These are phyloP conservation scores for Viola pubescens DNA, from an alignment of 441 rosid species.

Conservation along the genomic window DNA sequence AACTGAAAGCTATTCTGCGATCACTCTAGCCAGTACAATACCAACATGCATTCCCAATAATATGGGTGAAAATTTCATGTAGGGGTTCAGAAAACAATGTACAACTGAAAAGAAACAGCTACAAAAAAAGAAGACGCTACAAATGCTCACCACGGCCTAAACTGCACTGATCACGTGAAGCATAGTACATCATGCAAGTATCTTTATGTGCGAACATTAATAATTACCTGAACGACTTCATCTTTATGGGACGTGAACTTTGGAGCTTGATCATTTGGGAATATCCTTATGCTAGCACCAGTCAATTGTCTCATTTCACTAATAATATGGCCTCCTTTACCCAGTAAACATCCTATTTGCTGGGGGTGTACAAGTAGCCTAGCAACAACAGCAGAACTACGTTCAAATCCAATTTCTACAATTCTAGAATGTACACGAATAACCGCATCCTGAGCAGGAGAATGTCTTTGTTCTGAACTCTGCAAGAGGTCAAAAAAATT, in stretches of 20 bases:
- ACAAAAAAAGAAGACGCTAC: no score
- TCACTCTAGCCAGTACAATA: no score
- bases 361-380: constrained; percentile 74
- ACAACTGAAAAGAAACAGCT: no score
- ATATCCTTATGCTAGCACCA: constrained; percentile 49
- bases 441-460: constrained; percentile 73
- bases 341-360: constrained; percentile 85
- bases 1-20: no score
- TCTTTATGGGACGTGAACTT: constrained; percentile 62
- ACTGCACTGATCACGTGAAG: no score
- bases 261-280: constrained; percentile 52
- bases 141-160: no score
- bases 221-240: constrained; percentile 76
- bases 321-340: constrained; percentile 76
- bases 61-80: no score
- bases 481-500: constrained; percentile 36
- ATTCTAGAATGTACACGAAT: constrained; percentile 64
- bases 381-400: constrained; percentile 43
- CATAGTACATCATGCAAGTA: not conserved
- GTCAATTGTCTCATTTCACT: constrained; percentile 76
- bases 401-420: constrained; percentile 50
- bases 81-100: no score
- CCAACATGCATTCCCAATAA: no score
- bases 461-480: constrained; percentile 54
- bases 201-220: not conserved